phyloP scores from a whole-genome alignment of 768 basidiomycete species.

The Cystobasidium ongulense region DNA sequence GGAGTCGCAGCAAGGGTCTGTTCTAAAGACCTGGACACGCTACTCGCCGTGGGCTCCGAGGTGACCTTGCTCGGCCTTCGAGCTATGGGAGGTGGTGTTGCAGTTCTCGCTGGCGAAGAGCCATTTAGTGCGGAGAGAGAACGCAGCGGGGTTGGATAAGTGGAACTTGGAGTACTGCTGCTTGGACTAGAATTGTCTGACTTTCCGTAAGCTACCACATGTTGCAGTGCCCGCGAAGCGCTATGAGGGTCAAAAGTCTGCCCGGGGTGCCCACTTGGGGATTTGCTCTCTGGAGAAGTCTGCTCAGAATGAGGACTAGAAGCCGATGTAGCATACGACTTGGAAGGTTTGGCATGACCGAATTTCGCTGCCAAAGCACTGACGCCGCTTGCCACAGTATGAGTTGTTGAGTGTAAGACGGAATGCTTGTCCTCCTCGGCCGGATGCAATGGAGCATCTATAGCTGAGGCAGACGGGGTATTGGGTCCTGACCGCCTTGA shows the following conservation, averaged over 20 bases:
- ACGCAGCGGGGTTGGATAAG: background rate
- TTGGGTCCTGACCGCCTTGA: background rate
- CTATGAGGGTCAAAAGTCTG: background rate
- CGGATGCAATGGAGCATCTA: background rate
- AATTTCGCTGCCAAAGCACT: background rate
- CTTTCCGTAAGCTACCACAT: background rate
- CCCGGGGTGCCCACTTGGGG: background rate
- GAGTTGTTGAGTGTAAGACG: background rate
- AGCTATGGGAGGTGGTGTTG: background rate
- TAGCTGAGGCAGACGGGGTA: background rate
- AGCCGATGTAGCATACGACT: background rate
- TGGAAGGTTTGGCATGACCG: background rate
- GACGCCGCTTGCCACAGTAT: background rate
- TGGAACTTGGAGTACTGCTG: background rate
- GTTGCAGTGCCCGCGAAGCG: slow-evolving; percentile 1
- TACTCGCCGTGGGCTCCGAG: background rate
- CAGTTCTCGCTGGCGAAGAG: background rate
- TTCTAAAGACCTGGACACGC: background rate
- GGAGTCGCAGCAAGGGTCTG: no score
- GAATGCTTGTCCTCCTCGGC: background rate
- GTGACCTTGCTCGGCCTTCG: background rate
- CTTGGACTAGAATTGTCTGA: background rate
- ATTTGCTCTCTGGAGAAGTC: background rate
- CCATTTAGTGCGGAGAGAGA: background rate
- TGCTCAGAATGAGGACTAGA: background rate